Evolutionary conservation across 164 flowering plant genomes (phyloP).

Genomic region (Annona squamosa): DNA sequence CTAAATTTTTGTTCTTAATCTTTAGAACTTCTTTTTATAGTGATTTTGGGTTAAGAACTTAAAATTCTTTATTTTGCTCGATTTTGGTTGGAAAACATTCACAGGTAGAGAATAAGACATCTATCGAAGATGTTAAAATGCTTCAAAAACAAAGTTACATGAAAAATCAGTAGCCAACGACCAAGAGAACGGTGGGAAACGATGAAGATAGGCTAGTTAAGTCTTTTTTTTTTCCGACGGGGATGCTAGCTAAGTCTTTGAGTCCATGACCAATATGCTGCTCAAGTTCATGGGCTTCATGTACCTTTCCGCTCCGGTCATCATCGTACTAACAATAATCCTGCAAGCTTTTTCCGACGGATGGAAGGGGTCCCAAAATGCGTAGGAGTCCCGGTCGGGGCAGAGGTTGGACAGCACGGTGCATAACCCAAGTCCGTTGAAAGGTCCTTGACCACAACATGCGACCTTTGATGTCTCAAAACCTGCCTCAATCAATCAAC

Average conservation of each 20-base stretch:
- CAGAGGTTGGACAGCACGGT: conserved; percentile 44
- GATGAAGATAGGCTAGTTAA: background rate
- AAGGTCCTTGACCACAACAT: conserved; percentile 85
- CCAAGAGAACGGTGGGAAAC: background rate
- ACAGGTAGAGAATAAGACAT: too few relatives aligned
- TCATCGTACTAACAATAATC: conserved; percentile 40
- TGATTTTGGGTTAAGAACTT: too few relatives aligned
- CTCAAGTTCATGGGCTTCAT: conserved; percentile 82
- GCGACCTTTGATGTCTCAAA: conserved; percentile 60
- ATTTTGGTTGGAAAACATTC: too few relatives aligned
- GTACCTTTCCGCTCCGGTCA: conserved; percentile 35
- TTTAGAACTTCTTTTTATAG: too few relatives aligned
- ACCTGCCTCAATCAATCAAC: conserved; percentile 31
- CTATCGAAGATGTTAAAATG: too few relatives aligned
- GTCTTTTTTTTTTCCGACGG: background rate
- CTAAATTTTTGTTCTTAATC: too few relatives aligned
- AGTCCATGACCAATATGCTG: conserved; percentile 57
- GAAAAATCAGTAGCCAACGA: background rate
- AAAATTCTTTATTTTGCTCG: too few relatives aligned
- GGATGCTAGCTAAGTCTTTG: conserved; percentile 23
- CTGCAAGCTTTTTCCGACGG: conserved; percentile 66
- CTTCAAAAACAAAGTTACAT: too few relatives aligned
- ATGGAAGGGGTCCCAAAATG: conserved; percentile 74
- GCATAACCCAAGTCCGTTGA: conserved; percentile 75
- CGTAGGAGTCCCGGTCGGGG: conserved; percentile 46